Evolutionary conservation across 805 yeast genomes (phyloP).

Genomic region (Starmerella cellae): DNA sequence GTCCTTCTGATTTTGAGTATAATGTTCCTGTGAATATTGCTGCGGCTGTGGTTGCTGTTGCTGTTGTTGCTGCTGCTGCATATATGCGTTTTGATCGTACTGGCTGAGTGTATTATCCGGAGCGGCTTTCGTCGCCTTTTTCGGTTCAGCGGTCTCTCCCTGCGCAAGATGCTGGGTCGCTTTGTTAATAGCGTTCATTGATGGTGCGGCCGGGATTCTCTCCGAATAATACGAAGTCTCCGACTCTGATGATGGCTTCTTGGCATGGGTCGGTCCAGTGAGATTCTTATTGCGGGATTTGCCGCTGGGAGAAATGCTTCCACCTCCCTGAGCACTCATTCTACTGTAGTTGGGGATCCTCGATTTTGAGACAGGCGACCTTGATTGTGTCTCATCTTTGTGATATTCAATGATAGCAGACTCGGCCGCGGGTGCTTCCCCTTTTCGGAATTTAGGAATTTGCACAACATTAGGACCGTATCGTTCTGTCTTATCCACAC

Average conservation of each 20-base stretch:
- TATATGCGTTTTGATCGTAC: not conserved
- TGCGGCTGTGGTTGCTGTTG: not conserved
- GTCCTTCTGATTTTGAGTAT: no score
- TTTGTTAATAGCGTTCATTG: no score
- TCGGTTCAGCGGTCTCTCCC: no score
- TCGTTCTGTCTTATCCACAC: conserved; percentile 15
- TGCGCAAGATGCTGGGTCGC: no score
- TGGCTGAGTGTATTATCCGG: not conserved
- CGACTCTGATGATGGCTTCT: conserved; percentile 9
- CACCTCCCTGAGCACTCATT: conserved; percentile 4
- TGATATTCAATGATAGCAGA: conserved; percentile 7
- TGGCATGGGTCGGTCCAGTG: no score
- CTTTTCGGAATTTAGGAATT: conserved; percentile 21
- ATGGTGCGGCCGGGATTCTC: no score
- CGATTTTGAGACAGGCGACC: conserved; percentile 1
- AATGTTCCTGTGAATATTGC: not conserved
- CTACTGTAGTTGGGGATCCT: conserved; percentile 18
- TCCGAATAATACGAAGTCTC: conserved; percentile 12
- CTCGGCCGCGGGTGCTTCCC: not conserved
- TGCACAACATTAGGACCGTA: conserved; percentile 26
- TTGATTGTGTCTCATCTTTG: conserved; percentile 7
- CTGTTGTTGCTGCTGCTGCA: conserved; percentile 1
- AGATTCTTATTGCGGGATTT: no score
- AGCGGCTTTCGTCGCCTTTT: not conserved
- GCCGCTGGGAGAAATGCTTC: not conserved